Percentiles rank a stretch among this genome's conserved stretches.
Conservation (phyloP, 495 filamentous ascomycete species). For the Penicillium macrosclerotiorum region DNA sequence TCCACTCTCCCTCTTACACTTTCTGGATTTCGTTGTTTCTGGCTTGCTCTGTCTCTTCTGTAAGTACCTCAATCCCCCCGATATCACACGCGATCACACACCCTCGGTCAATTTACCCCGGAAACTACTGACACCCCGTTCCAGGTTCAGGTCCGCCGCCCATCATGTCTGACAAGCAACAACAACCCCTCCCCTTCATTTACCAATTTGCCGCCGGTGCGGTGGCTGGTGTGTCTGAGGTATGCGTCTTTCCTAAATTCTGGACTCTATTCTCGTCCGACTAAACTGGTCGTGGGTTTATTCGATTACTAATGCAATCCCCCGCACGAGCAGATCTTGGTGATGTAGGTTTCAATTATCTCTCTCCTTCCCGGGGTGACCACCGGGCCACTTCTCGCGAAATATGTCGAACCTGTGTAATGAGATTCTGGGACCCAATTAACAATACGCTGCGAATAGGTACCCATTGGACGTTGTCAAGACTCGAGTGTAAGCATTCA, state of each 20-base stretch:
- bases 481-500: constrained; percentile 78
- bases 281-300: too few species aligned
- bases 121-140: too few species aligned
- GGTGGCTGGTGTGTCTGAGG: constrained; percentile 89
- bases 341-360: constrained; percentile 61
- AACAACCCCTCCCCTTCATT: constrained; percentile 73
- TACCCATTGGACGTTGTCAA: constrained; percentile 99
- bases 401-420: not conserved
- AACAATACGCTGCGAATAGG: constrained; percentile 50
- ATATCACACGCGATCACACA: too few species aligned
- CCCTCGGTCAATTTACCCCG: constrained; percentile 3
- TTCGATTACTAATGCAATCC: constrained; percentile 26
- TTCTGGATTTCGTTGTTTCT: constrained; percentile 1
- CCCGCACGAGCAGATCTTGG: constrained; percentile 64
- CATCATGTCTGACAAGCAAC: constrained; percentile 56
- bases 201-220: constrained; percentile 89
- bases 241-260: too few species aligned
- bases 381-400: not conserved
- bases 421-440: constrained; percentile 3
- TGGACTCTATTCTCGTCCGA: too few species aligned
- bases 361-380: constrained; percentile 3
- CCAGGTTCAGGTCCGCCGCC: constrained; percentile 14
- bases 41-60: not conserved
- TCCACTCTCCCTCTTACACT: constrained; percentile 13
- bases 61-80: too few species aligned